These are phyloP conservation scores for Thermothelomyces thermophilus DNA, from an alignment of 2,329 filamentous ascomycete genomes.

Conservation along the genomic window DNA sequence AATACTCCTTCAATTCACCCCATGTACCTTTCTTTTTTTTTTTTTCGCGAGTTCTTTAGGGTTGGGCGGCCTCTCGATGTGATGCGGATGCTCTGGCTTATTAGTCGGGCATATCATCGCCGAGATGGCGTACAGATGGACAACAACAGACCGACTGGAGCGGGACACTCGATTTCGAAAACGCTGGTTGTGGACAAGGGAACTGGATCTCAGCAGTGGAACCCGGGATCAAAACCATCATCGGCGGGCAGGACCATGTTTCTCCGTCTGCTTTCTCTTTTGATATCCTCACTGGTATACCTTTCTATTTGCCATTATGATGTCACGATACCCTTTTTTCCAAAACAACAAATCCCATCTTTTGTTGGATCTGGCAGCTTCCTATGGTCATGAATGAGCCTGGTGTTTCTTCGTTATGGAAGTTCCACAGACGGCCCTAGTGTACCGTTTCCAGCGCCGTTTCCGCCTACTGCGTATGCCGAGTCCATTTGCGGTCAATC, in stretches of 20 bases:
- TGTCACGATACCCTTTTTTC: slow-evolving; percentile 12
- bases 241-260: slow-evolving; percentile 1
- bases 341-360: no score
- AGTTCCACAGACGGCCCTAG: no score
- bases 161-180: no score
- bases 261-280: slow-evolving; percentile 1
- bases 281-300: neutral
- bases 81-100: neutral
- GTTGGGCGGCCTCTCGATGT: neutral
- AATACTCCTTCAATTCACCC: neutral
- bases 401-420: no score
- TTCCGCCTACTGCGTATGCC: no score
- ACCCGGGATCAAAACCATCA: neutral
- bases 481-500: no score
- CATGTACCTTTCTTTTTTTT: neutral
- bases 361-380: no score
- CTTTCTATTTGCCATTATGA: slow-evolving; percentile 1
- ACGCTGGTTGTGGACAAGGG: no score
- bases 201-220: slow-evolving; percentile 4
- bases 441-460: no score
- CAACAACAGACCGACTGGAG: neutral
- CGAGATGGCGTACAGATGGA: neutral
- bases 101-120: neutral
- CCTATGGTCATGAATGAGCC: no score
- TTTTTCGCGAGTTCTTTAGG: neutral